phyloP scores from a whole-genome alignment of 2,329 filamentous ascomycete species.

The Leptoxyphium fumago region DNA sequence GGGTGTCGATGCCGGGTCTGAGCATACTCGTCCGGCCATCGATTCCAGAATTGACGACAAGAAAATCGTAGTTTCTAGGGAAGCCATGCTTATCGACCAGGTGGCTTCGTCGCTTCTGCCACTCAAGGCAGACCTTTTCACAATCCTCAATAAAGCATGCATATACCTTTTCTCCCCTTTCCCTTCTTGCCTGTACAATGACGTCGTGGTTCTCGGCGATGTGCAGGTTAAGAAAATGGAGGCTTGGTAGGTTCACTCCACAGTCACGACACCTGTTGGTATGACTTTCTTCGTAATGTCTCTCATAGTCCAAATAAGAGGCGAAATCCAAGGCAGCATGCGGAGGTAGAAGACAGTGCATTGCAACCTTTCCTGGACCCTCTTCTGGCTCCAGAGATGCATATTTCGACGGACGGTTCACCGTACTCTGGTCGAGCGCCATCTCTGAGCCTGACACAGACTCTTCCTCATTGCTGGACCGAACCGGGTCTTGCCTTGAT shows the following conservation, averaged over 20 bases:
- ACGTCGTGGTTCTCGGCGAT: conserved; percentile 87
- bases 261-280: conserved; percentile 77
- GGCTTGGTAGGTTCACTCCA: conserved; percentile 72
- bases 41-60: conserved; percentile 76
- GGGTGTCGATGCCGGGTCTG: conserved; percentile 31
- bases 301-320: conserved; percentile 68
- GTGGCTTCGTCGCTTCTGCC: conserved; percentile 73
- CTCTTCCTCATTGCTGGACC: not conserved
- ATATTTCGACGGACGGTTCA: not conserved
- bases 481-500: conserved; percentile 34
- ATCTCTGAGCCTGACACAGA: not conserved
- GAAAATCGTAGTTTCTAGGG: conserved; percentile 73
- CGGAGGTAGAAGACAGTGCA: conserved; percentile 71
- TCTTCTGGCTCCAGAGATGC: not conserved
- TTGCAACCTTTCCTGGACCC: conserved; percentile 24
- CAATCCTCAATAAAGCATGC: conserved; percentile 83
- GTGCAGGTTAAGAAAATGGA: conserved; percentile 66
- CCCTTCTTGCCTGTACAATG: conserved; percentile 54
- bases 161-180: conserved; percentile 80
- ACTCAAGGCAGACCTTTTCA: conserved; percentile 67
- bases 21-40: conserved; percentile 72
- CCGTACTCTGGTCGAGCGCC: not conserved
- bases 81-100: conserved; percentile 91
- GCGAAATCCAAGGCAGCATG: conserved; percentile 60
- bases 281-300: conserved; percentile 71